Base-by-base conservation (phyloP, 2,329 filamentous ascomycete genomes). In the Hypocrella siamensis region DNA sequence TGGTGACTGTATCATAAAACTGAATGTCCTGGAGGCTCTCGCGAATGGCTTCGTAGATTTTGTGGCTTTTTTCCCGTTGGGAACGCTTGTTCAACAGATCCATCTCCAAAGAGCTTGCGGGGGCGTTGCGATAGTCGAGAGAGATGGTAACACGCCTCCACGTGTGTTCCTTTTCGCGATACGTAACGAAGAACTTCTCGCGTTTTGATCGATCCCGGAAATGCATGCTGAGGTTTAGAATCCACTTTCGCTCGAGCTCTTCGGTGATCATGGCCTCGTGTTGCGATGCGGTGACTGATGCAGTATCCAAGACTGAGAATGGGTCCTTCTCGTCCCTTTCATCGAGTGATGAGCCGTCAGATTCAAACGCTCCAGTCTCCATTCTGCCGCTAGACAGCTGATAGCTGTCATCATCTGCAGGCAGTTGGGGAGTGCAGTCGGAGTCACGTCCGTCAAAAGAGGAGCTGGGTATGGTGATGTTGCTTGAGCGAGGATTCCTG, bases 141-240 rank as follows among this genome's bases (percentile, higher is more conserved):
- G 90, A 94, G 19, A 98, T 75, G 3, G 90, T 96, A 31, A 98
- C 79, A 31, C 88, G 70, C 34, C 84, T 74, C 82, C 86, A 93
- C 38, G 73, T 63, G 39, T 72, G 79, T 4, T 82, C 75, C 30
- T 70, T 69, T 51, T 93, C 79, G 30, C 85, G 82, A 51, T 82
- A 98, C 0, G 90, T 96, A 40, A 98, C 77, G 53, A 96, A 98
- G 61, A 96, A 96, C 53, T 98, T 98, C 54, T 98, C 90, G 27
- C 88, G 72, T 44, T 82, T 81, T 10, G 86, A 92, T 46, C 79
- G 78, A 57, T 98, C 90, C 36, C 86, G 75, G 53, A 94, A 98
- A 53, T 93, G 85, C 90, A 98, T 94, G 56, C 85, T 94, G 37
- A 96, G 67, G 48, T 98, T 98, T 43, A 98, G 63, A 37, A 98